Evolutionary conservation across 2,329 filamentous ascomycete species (phyloP), one percentile per base, ranked within the genome.

Genomic region (Cryphonectria nitschkei): DNA sequence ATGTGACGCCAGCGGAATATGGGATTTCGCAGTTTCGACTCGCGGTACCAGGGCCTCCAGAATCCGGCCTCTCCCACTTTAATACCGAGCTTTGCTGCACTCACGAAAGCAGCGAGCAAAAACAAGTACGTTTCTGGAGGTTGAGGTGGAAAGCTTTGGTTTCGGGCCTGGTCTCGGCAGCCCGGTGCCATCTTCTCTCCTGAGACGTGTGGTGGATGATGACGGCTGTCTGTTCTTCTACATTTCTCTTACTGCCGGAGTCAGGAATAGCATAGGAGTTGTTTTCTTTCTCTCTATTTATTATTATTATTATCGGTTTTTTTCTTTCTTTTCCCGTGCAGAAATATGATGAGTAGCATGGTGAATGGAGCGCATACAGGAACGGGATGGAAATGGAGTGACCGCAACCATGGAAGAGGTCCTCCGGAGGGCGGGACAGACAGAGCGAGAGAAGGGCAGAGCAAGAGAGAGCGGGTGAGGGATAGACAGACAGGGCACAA

Each of bases 231-330:
- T 29, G 32, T 68, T 52, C 54, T 70, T 66, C 22, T 43, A 19
- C 22, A 54, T 62, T 70, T 70, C 64, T 61, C 66, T 71, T 69
- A 68, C 68, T 68, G 65, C 60, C 61, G 70, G 70, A 70, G 70
- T 72, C 68, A 61, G 70, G 70, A 70, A 69, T 72, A 72, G 70
- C 70, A 72, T 72, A 68, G 68, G 70, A 70, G 65, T 70, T 72
- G 68, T 65, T 68, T 61, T 72, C 34, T 69, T 65, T 67, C 60
- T 70, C 62, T 72, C 63, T 70, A 72, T 65, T 69, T 68, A 66
- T 65, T 70, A 62, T 72, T 69, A 67, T 37, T 64, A 43, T 46
- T 46, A 39, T 16, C 29, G 13, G 1, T 62, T 70, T 69, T 69
- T 69, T 67, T 67, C 65, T 68, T 70, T 32, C 70, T 58, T 72